Evolutionary conservation across 2,329 filamentous ascomycete species (phyloP).

Genomic region (Ciborinia camelliae): DNA sequence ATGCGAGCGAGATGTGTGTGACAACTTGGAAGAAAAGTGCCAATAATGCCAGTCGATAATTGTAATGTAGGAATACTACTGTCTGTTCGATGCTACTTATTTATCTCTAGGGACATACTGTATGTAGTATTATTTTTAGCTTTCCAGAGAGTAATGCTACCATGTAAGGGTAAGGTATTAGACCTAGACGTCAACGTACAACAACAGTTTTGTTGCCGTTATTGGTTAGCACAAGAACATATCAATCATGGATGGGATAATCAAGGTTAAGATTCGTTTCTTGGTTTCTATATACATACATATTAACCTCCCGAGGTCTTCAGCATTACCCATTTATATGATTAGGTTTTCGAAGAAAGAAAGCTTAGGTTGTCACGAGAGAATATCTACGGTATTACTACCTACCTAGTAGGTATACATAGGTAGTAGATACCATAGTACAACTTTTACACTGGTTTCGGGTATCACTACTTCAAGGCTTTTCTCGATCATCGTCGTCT

Average conservation of each 20-base stretch:
- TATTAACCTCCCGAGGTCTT: neutral
- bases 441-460: neutral
- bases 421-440: neutral
- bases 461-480: neutral
- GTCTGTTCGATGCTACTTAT: no score
- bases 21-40: neutral
- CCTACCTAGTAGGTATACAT: no score
- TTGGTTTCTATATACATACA: neutral
- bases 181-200: no score
- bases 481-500: neutral
- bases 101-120: no score
- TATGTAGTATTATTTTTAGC: neutral
- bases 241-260: no score
- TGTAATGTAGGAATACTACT: no score
- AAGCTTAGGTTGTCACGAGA: neutral
- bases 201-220: conserved; percentile 4
- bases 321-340: neutral
- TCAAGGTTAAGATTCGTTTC: no score
- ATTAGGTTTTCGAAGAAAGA: neutral
- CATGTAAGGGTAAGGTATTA: neutral
- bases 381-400: neutral
- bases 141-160: neutral
- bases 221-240: no score
- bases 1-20: neutral
- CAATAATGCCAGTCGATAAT: neutral